Conservation (phyloP, 345 rosid species). For the Lenwebbia sp. region DNA sequence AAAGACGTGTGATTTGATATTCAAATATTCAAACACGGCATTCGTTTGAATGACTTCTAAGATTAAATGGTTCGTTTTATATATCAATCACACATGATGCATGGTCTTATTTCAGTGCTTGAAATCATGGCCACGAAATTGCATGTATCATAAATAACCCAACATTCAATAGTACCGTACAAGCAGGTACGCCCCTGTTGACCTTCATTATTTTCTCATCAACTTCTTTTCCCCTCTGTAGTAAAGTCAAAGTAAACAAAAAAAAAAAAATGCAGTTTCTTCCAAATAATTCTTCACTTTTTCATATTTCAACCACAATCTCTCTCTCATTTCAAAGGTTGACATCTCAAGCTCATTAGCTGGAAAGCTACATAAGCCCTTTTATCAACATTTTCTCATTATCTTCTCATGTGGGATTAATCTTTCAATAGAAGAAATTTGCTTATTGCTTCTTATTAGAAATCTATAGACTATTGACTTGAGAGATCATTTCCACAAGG, state of each 20-base stretch:
- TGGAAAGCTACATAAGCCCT: not conserved
- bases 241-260: not conserved
- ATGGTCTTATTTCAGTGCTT: not conserved
- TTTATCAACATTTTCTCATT: not conserved
- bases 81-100: not conserved
- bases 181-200: not conserved
- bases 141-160: not conserved
- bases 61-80: not conserved
- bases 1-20: not conserved
- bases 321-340: not conserved
- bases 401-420: not conserved
- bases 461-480: slow-evolving; percentile 5
- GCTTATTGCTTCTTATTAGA: not conserved
- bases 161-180: not conserved
- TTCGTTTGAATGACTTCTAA: not conserved
- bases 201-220: not conserved
- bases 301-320: not conserved
- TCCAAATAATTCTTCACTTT: not conserved
- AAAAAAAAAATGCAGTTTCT: not conserved
- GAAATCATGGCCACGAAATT: not conserved
- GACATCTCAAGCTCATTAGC: not conserved
- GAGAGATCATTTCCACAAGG: slow-evolving; percentile 55
- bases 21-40: not conserved
- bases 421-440: not conserved
- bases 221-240: not conserved